phyloP scores from a whole-genome alignment of 208 protist species.

The Blechomonas ayalai region DNA sequence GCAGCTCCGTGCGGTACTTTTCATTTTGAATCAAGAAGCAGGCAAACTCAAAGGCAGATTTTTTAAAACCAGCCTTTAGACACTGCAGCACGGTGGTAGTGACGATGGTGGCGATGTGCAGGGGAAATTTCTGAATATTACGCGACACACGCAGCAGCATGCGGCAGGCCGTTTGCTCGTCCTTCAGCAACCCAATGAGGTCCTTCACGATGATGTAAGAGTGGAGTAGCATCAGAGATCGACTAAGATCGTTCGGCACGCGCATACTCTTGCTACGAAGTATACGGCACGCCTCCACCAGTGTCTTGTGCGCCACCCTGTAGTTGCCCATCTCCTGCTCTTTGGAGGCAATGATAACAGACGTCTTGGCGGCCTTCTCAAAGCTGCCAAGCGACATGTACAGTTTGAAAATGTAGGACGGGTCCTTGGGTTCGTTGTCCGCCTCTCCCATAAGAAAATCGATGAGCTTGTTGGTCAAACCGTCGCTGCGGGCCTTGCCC shows the following conservation, averaged over 20 bases:
- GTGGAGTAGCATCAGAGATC: conserved; percentile 94
- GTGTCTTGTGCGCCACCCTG: conserved; percentile 88
- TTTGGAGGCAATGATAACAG: conserved; percentile 93
- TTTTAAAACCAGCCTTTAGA: conserved; percentile 80
- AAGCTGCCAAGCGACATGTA: conserved; percentile 96
- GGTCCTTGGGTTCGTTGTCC: conserved; percentile 94
- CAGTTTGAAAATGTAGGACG: conserved; percentile 96
- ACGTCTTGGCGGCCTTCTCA: conserved; percentile 93
- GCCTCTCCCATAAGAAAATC: conserved; percentile 95
- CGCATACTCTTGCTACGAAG: conserved; percentile 81
- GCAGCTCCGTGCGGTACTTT: conserved; percentile 90
- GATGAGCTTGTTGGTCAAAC: conserved; percentile 92
- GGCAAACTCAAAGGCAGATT: conserved; percentile 94
- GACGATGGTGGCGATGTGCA: conserved; percentile 93
- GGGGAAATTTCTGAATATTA: conserved; percentile 93
- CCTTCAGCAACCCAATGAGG: conserved; percentile 82
- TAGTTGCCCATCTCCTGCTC: conserved; percentile 95
- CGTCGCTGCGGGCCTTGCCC: conserved; percentile 88
- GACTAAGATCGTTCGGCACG: conserved; percentile 86
- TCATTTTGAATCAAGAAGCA: conserved; percentile 92
- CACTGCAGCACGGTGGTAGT: conserved; percentile 96
- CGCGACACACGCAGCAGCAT: conserved; percentile 94
- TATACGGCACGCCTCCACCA: conserved; percentile 92
- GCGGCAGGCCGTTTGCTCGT: conserved; percentile 88
- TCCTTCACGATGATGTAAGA: conserved; percentile 96